Evolutionary conservation across 768 basidiomycete species (phyloP), one percentile per base, ranked within the genome.

Genomic region (Clathrus columnatus): DNA sequence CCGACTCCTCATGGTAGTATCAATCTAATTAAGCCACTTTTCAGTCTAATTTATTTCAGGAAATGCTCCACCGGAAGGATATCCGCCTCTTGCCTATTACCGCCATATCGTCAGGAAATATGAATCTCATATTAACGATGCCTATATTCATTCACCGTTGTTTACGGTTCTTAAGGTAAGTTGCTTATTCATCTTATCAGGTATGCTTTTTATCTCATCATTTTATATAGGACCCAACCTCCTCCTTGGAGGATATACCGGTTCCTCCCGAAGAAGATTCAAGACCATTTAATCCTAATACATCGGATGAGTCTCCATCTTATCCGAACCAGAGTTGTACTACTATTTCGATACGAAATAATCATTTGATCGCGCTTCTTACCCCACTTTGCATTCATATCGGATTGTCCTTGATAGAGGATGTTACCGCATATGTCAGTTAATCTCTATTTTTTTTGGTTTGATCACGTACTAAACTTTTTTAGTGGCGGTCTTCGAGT

Each of bases 381-480:
- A 84, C 81, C 5, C 85, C 86, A 2, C 69, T 87, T 18, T 48
- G 81, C 17, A 57, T 80, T 32, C 69, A 73, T 17, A 74, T 73
- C 45, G 64, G 70, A n/a, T 62, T 65, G 28, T 64, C 64, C 51
- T 62, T 87, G 17, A 72, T 78, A 61, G 67, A 76, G 43, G 83
- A 82, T 46, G 57, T 78, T 36, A 68, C 69, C 53, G 65, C 61
- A 24, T 69, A 69, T 62, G 84, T 85, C 64, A 63, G 75, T 60
- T 46, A 42, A 42, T 36, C 28, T 16, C 6, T 8, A 47, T 5
- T 23, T 26, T 41, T 32, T 57, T 46, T 27, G 43, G 17, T 5
- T 30, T 10, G 17, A 20, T 16, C 42, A 52, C 64, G 41, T 64
- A 27, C 5, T 51, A 58, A 32, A n/a, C 10, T 1, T 58, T 36